A percentile compares a stretch with the other conserved stretches of the same genome.
These are phyloP conservation scores for Penicillium angulare DNA, from an alignment of 495 filamentous ascomycete genomes.

Conservation along the genomic window DNA sequence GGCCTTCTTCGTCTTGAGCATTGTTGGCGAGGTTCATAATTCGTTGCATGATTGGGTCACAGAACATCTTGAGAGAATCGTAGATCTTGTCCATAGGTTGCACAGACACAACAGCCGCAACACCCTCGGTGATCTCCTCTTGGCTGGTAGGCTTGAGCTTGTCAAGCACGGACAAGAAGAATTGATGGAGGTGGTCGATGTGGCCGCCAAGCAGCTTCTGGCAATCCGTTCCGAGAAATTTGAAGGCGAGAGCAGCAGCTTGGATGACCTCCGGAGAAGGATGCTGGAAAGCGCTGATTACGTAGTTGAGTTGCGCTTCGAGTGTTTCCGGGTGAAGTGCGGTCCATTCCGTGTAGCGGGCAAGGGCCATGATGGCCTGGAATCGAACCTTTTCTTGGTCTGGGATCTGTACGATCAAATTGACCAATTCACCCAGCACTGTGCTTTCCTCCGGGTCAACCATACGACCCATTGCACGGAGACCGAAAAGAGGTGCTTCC, in stretches of 20 bases:
- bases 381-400: constrained; percentile 95
- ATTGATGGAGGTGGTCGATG: constrained; percentile 79
- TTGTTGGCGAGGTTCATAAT: constrained; percentile 84
- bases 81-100: constrained; percentile 80
- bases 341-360: constrained; percentile 97
- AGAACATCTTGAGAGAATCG: constrained; percentile 83
- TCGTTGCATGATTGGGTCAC: constrained; percentile 83
- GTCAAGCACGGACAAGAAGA: constrained; percentile 86
- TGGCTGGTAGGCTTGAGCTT: constrained; percentile 81
- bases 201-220: constrained; percentile 77
- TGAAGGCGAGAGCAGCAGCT: constrained; percentile 90
- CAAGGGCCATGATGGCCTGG: constrained; percentile 94
- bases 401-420: constrained; percentile 88
- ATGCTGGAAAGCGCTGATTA: constrained; percentile 86
- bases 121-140: constrained; percentile 93
- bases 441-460: constrained; percentile 83
- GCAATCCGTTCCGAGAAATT: constrained; percentile 95
- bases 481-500: constrained; percentile 90
- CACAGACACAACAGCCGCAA: constrained; percentile 83
- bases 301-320: constrained; percentile 88
- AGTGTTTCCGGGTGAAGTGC: constrained; percentile 88
- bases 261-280: constrained; percentile 82
- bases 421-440: constrained; percentile 86
- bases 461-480: constrained; percentile 97
- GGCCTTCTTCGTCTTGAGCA: constrained; percentile 75